Percentiles rank a stretch among this genome's conserved stretches.
Evolutionary conservation across 2,329 filamentous ascomycete genomes (phyloP).

Genomic region (Escovopsis weberi): DNA sequence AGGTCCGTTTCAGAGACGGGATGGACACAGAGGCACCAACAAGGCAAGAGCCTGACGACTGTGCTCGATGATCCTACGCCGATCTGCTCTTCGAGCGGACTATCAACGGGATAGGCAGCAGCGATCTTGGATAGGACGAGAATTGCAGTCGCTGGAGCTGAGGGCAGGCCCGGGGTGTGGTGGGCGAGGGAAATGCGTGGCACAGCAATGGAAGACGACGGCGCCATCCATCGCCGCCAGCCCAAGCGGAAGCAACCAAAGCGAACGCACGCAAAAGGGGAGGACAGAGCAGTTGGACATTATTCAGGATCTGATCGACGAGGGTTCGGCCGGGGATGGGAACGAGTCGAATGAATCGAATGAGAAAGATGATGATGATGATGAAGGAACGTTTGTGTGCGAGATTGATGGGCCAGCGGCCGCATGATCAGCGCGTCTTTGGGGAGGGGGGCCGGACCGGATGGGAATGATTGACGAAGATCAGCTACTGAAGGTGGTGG

Average conservation of each 20-base stretch:
- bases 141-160: background rate
- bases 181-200: background rate
- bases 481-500: background rate
- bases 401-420: conserved; percentile 1
- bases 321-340: background rate
- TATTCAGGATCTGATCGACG: conserved; percentile 3
- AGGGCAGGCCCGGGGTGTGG: background rate
- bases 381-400: conserved; percentile 1
- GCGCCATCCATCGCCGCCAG: background rate
- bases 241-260: background rate
- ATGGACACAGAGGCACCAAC: background rate
- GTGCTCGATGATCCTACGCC: background rate
- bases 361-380: background rate
- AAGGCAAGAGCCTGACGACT: background rate
- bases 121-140: conserved; percentile 5
- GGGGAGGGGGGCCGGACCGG: background rate
- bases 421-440: background rate
- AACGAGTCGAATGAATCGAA: no score
- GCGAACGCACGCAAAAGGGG: no score
- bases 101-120: background rate
- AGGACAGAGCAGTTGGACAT: conserved; percentile 4
- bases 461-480: conserved; percentile 1
- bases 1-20: background rate
- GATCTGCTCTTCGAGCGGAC: background rate
- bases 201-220: background rate